Conservation (phyloP, 2,329 filamentous ascomycete species). For the Leptodontidium sp. region DNA sequence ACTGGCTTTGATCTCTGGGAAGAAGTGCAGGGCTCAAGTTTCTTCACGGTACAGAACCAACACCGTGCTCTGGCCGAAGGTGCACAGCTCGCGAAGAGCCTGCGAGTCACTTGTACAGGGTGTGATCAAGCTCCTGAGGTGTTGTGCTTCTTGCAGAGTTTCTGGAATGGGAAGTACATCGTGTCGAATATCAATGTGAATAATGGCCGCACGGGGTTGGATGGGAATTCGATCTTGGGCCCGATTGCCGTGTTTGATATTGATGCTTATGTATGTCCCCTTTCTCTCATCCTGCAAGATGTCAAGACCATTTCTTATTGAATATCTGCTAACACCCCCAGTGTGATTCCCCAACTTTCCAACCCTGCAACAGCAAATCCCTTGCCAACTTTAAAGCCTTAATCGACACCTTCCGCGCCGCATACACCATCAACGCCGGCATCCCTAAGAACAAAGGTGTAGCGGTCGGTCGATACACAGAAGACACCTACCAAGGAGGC, state of each 20-base stretch:
- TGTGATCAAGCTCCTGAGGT: constrained; percentile 74
- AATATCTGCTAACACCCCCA: background rate
- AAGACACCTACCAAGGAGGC: constrained; percentile 78
- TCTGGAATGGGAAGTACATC: constrained; percentile 74
- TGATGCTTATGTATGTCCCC: constrained; percentile 51
- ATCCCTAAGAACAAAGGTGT: constrained; percentile 67
- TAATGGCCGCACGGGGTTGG: constrained; percentile 70
- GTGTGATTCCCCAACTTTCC: constrained; percentile 76
- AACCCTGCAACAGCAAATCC: constrained; percentile 62
- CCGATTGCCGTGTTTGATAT: constrained; percentile 76
- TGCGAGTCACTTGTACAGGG: constrained; percentile 65
- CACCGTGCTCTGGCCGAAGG: constrained; percentile 71
- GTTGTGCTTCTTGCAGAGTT: constrained; percentile 76
- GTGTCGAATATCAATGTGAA: constrained; percentile 73
- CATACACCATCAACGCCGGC: constrained; percentile 73
- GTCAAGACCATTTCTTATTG: too few relatives aligned
- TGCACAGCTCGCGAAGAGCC: constrained; percentile 65
- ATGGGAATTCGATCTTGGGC: constrained; percentile 73
- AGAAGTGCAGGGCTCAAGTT: constrained; percentile 78
- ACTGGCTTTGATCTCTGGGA: constrained; percentile 83
- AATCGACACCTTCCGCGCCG: constrained; percentile 74
- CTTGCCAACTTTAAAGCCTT: constrained; percentile 81
- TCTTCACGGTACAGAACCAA: constrained; percentile 77
- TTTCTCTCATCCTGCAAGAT: background rate
- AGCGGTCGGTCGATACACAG: constrained; percentile 71